Evolutionary conservation across 192 early-diverging fungal genomes (phyloP).

Genomic region (Lobosporangium transversale): DNA sequence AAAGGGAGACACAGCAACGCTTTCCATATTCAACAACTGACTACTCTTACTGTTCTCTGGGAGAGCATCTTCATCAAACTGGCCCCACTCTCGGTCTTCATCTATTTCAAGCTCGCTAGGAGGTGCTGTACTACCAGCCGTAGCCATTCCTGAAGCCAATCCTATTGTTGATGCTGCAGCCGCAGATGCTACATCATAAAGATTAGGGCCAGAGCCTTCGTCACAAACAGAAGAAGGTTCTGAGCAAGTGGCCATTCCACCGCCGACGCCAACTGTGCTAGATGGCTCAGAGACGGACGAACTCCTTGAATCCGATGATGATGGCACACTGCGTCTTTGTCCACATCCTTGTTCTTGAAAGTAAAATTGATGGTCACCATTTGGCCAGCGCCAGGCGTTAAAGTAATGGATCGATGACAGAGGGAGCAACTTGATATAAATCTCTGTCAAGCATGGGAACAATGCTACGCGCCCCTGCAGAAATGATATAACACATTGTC

Average conservation of each 20-base stretch:
- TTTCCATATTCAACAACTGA: not conserved
- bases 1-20: not conserved
- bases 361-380: not conserved
- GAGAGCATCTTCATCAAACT: constrained; percentile 33
- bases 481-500: constrained; percentile 32
- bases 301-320: constrained; percentile 21
- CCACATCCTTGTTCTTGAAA: too few relatives aligned
- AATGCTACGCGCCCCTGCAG: constrained; percentile 24
- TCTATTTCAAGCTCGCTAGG: constrained; percentile 35
- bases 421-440: constrained; percentile 33
- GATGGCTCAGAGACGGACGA: constrained; percentile 10
- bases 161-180: not conserved
- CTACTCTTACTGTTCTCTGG: constrained; percentile 6
- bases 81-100: constrained; percentile 48
- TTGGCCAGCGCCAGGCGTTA: constrained; percentile 31
- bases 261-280: too few relatives aligned
- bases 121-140: not conserved
- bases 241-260: too few relatives aligned
- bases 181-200: constrained; percentile 17
- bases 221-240: constrained; percentile 13
- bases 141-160: not conserved
- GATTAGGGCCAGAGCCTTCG: constrained; percentile 32
- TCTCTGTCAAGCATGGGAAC: constrained; percentile 36
- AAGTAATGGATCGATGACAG: constrained; percentile 39
- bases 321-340: too few relatives aligned